Base-by-base conservation (phyloP, 1,139 yeast genomes). In the Protomyces gravidus region DNA sequence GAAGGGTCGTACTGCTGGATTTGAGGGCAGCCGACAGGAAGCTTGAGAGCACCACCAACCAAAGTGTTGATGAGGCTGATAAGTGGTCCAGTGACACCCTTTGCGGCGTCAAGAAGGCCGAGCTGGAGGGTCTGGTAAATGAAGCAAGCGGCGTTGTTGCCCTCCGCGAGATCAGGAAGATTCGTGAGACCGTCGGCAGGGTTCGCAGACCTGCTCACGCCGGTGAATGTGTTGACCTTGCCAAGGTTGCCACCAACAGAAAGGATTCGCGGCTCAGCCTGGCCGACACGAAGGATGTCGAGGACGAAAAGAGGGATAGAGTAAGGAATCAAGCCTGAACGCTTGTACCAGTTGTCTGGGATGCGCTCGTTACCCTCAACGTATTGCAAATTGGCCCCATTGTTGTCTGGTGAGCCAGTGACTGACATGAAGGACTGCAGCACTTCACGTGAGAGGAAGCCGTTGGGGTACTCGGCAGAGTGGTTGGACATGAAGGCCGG, bases 401-500 rank as follows among this genome's bases (percentile, higher is more conserved):
- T 50, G 25, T n/a, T 13, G 17, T 30, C 51, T 9, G 49, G 26
- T 5, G 36, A 50, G 7, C 47, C 47, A 15, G 46, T 9, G 36
- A 45, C 58, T 3, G 58, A 45, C 45, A 53, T 28, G 58, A 53
- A 53, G 5, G 58, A 45, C 39, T 53, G 47, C 42, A 53, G 39
- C 36, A 50, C 48, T 23, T 32, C 46, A 45, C 58, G 50, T 9
- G 58, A 53, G 45, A 53, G 39, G 50, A 30, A 17, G 3, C 58
- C 58, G 58, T 53, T 53, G 47, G 58, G 58, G 51, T 15, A 53
- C n/a, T 53, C 58, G n/a, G 58, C 58, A 6, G 50, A 45, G 58
- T 53, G 58, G 47, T 53, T 53, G 36, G 58, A 53, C 58, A 53
- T 53, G 51, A 53, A 53, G n/a, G 58, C 58, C n/a, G 50, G 49